Evolutionary conservation across 805 yeast genomes (phyloP), one percentile per base, ranked within the genome.

Genomic region (Blastobotrys parvus): DNA sequence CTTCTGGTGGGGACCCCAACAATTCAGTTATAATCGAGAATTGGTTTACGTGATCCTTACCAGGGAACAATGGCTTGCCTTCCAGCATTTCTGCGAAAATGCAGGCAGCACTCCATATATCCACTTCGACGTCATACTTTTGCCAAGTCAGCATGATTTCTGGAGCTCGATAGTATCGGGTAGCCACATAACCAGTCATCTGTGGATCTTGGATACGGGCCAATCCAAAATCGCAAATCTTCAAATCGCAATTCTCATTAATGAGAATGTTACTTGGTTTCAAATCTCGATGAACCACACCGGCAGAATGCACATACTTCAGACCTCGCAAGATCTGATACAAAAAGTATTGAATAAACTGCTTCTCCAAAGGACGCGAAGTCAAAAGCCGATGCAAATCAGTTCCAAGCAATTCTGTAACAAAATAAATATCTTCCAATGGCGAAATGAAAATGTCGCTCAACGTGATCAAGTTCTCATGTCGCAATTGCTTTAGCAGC

Each of bases 131-230:
- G 58, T 89, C 96, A 65, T 90, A 90, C 60, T 90, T 87, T 63
- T 90, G 98, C 97, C 97, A 90, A 21, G 97, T 88, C 51, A 90
- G 74, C 98, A 90, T 90, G 64, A 90, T 90, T 62, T 90, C 98
- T 1, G 98, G 98, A 0, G 97, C 98, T 49, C 98, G 76, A 65
- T 90, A 90, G 69, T 88, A 90, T 58, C 98, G 67, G 3, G 98
- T 90, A 3, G 94, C 82, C 15, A 90, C 98, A 62, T 90, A 90
- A 7, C 97, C 98, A 1, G 97, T 90, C 98, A 90, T 90, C 63
- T 90, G 97, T 11, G 97, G 96, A 66, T 90, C 98, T 69, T 90
- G 97, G 58, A 90, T 84, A 60, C 98, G 76, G 27, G 97, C 97
- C 47, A 90, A 71, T 18, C 98, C 98, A 61, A 90, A 86, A 63